Evolutionary conservation across 495 filamentous ascomycete genomes (phyloP).

Genomic region (Massariosphaeria phaeospora): DNA sequence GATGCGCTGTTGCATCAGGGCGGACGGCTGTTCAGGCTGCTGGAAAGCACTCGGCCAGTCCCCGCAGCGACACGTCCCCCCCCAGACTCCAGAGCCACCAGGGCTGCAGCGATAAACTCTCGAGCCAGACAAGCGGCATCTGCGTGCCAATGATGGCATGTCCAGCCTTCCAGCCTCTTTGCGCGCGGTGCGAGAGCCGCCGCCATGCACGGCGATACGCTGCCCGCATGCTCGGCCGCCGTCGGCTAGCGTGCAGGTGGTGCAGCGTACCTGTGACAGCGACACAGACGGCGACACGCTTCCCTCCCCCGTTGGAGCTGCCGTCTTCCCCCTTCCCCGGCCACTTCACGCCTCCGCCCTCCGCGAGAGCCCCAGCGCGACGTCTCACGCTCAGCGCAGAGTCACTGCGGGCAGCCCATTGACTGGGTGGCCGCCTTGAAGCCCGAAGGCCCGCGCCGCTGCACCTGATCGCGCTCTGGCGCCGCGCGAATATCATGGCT

Average conservation of each 20-base stretch:
- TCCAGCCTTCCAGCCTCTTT: too few species aligned
- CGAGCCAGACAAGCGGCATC: not conserved
- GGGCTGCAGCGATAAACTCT: constrained; percentile 21
- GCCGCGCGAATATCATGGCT: constrained; percentile 25
- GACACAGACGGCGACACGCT: constrained; percentile 28
- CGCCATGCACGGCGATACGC: constrained; percentile 22
- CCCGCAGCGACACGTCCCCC: constrained; percentile 19
- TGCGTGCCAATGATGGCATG: constrained; percentile 19
- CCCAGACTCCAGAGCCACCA: too few species aligned
- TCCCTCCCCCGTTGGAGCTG: constrained; percentile 2
- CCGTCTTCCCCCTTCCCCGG: constrained; percentile 18
- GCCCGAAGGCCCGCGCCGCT: too few species aligned
- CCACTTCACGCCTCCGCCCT: too few species aligned
- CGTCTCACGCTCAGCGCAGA: constrained; percentile 24
- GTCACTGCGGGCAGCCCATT: constrained; percentile 19
- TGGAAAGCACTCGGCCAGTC: constrained; percentile 14
- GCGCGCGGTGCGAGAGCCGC: not conserved
- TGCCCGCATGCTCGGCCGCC: constrained; percentile 22
- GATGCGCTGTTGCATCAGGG: constrained; percentile 15
- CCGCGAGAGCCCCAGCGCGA: constrained; percentile 25
- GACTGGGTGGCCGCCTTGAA: constrained; percentile 17
- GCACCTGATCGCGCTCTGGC: constrained; percentile 12
- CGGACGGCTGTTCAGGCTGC: not conserved
- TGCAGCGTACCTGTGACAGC: constrained; percentile 1
- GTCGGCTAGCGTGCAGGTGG: not conserved